These are phyloP conservation scores for Xylaria castorea DNA, from an alignment of 495 filamentous ascomycete species.

Conservation along the genomic window DNA sequence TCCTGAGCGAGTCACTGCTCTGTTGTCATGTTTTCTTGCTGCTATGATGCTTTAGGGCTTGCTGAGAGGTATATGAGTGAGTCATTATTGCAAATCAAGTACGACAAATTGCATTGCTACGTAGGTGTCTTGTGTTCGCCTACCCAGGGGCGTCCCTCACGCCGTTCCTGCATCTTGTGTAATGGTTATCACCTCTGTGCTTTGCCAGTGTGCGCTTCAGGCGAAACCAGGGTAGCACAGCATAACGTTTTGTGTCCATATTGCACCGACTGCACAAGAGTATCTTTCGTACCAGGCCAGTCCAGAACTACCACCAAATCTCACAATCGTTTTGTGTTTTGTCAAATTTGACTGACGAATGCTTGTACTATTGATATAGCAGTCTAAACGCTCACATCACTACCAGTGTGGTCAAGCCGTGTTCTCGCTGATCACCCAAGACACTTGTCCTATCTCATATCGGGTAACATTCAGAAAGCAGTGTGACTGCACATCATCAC, in stretches of 20 bases:
- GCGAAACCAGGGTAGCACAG: not conserved
- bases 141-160: not conserved
- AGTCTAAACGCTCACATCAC: not conserved
- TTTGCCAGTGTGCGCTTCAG: not conserved
- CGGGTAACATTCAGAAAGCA: not conserved
- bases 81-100: not conserved
- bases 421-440: not conserved
- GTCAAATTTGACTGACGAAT: not conserved
- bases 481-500: not conserved
- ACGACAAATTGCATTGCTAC: not conserved
- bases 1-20: constrained; percentile 21
- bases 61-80: not conserved
- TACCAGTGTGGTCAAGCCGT: not conserved
- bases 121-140: not conserved
- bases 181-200: not conserved
- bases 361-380: not conserved
- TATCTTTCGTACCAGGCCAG: not conserved
- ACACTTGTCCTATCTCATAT: not conserved
- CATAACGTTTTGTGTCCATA: not conserved
- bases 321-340: not conserved
- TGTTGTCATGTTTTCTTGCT: not conserved
- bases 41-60: not conserved
- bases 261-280: not conserved
- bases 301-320: not conserved
- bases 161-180: constrained; percentile 2